phyloP scores from a whole-genome alignment of 2,329 filamentous ascomycete species.

The Lachnellula occidentalis region DNA sequence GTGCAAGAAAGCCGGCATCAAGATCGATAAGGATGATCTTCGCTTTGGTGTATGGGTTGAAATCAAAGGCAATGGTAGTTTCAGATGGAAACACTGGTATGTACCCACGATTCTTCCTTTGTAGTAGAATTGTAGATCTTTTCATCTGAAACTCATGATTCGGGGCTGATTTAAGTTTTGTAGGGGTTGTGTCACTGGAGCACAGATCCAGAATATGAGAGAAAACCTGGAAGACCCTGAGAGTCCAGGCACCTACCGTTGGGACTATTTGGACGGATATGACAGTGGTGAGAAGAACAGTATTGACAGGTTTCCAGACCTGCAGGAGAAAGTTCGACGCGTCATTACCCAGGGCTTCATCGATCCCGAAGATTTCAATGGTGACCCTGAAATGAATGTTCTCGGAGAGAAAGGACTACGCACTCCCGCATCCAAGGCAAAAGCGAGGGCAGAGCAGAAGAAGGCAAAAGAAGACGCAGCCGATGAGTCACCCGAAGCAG shows the following conservation, averaged over 20 bases:
- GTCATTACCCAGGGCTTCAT: conserved; percentile 76
- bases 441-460: conserved; percentile 16
- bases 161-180: neutral
- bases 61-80: conserved; percentile 54
- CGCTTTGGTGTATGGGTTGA: conserved; percentile 71
- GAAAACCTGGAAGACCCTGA: conserved; percentile 45
- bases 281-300: conserved; percentile 71
- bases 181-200: conserved; percentile 86
- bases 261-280: conserved; percentile 51
- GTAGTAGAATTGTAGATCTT: neutral
- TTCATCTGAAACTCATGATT: no score
- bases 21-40: conserved; percentile 74
- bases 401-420: conserved; percentile 27
- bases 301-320: conserved; percentile 44
- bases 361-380: conserved; percentile 80
- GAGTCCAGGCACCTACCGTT: conserved; percentile 41
- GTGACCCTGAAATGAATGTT: conserved; percentile 42
- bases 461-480: conserved; percentile 7
- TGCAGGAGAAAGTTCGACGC: conserved; percentile 67
- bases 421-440: conserved; percentile 21
- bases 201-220: conserved; percentile 61
- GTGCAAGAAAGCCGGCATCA: conserved; percentile 65
- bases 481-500: conserved; percentile 10
- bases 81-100: conserved; percentile 84
- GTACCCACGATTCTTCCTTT: conserved; percentile 21